Evolutionary conservation across 2,329 filamentous ascomycete species (phyloP).

Genomic region (Pseudophaeomoniella oleicola): DNA sequence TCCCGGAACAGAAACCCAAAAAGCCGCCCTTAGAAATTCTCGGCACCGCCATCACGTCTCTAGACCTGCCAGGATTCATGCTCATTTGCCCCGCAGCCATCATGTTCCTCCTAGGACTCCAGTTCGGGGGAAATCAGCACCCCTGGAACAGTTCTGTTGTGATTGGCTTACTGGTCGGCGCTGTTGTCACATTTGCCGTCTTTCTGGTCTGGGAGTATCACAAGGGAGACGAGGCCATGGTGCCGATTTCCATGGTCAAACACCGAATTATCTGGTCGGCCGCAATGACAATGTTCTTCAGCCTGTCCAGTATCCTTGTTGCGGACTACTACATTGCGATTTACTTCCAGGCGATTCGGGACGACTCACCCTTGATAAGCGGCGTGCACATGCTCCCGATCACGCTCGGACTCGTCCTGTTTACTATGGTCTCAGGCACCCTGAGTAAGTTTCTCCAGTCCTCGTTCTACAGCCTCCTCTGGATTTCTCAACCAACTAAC

Average conservation of each 20-base stretch:
- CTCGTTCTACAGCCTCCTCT: neutral
- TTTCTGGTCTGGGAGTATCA: conserved; percentile 24
- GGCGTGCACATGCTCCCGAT: conserved; percentile 24
- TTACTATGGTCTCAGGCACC: conserved; percentile 8
- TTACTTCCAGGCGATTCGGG: conserved; percentile 6
- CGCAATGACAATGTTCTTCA: conserved; percentile 13
- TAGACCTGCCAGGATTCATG: conserved; percentile 21
- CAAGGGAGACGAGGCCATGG: conserved; percentile 21
- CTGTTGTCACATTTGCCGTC: conserved; percentile 20
- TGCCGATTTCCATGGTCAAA: conserved; percentile 19
- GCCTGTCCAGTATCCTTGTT: conserved; percentile 13
- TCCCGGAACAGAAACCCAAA: conserved; percentile 15
- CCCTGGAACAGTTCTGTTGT: conserved; percentile 18
- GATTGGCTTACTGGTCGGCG: conserved; percentile 20
- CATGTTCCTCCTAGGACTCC: conserved; percentile 23
- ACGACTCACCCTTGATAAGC: conserved; percentile 18
- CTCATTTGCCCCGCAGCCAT: conserved; percentile 19
- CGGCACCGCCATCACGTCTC: conserved; percentile 14
- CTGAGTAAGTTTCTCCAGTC: conserved; percentile 4
- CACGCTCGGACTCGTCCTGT: conserved; percentile 14
- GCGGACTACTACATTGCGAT: conserved; percentile 10
- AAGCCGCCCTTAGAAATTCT: conserved; percentile 10
- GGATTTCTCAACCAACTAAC: neutral
- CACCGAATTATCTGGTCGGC: conserved; percentile 17
- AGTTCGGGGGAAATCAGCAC: conserved; percentile 19